Percentiles rank a stretch among this genome's conserved stretches.
Conservation (phyloP, 1,284 basidiomycete genomes). For the Sporisorium scitamineum region DNA sequence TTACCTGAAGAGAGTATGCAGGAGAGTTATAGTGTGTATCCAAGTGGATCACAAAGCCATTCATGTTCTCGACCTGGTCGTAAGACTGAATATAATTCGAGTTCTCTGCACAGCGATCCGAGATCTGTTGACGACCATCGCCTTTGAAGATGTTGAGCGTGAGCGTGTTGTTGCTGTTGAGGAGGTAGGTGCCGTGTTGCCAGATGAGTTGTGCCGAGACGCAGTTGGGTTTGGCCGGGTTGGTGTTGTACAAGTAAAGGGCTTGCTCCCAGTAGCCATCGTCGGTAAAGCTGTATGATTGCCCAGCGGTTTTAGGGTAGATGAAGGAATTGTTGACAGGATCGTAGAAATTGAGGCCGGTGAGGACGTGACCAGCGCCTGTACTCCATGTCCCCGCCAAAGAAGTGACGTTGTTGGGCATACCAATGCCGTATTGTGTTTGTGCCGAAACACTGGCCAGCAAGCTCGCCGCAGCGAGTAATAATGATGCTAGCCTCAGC, state of each 20-base stretch:
- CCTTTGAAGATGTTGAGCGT: conserved; percentile 55
- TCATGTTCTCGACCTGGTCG: conserved; percentile 52
- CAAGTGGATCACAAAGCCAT: conserved; percentile 51
- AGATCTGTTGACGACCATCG: conserved; percentile 56
- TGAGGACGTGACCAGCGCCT: conserved; percentile 59
- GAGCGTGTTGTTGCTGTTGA: conserved; percentile 53
- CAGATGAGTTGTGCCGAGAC: conserved; percentile 65
- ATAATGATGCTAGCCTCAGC: conserved; percentile 27
- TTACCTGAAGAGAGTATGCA: conserved; percentile 17
- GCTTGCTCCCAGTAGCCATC: conserved; percentile 66
- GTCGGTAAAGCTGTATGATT: conserved; percentile 65
- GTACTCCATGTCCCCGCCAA: conserved; percentile 64
- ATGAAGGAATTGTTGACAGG: conserved; percentile 63
- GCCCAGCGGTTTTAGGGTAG: conserved; percentile 56
- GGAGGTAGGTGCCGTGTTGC: conserved; percentile 65
- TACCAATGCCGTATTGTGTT: conserved; percentile 40
- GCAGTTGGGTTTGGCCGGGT: conserved; percentile 59
- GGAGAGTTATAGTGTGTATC: conserved; percentile 36
- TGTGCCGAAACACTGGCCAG: conserved; percentile 24
- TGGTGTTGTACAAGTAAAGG: conserved; percentile 58
- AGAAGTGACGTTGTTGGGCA: conserved; percentile 46
- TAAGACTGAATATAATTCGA: conserved; percentile 55
- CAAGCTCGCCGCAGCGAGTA: conserved; percentile 24
- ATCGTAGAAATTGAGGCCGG: conserved; percentile 65
- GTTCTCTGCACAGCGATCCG: conserved; percentile 39